Base-by-base conservation (phyloP, 345 rosid genomes). In the Hypericum androsaemum region DNA sequence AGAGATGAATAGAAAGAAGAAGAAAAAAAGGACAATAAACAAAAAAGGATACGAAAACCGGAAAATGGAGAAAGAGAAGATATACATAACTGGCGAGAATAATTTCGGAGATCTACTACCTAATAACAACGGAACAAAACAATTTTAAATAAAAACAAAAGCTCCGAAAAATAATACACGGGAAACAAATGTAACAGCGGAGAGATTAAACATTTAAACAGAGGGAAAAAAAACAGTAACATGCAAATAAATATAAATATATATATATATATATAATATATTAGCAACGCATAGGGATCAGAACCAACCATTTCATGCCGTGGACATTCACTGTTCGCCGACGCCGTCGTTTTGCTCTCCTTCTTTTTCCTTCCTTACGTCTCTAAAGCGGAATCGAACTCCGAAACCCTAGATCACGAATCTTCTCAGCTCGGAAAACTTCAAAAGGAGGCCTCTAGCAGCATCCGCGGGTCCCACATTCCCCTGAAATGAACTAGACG, bases 341-440 rank as follows among this genome's bases (percentile, higher is more conserved):
- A 45, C 15, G 69, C 64, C 96, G 76, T 86, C 95, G 98, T 80
- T 54, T 66, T 73, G 16, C 50, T 52, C 57, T 13, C 54, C 57
- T 54, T 57, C 57, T 44, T 46, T 12, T 44, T 55, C 64, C n/a
- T 61, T 59, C 61, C 56, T 61, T 55, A 53, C 39, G 41, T 58
- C 32, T 58, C 58, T 50, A 63, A 48, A 39, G 51, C 12, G 32
- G 32, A 65, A 68, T 57, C 60, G 54, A 48, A 48, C 68, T 45
- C 63, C 63, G 70, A 71, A 79, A 77, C 82, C 83, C 90, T 83
- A 88, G 82, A 80, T 81, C 86, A 79, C 78, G 81, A 4, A 75
- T 76, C 69, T 74, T 32, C 55, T 15, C 28, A 36, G 16, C 49
- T 74, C 17, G 60, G 15, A 2, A 40, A 50, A 65, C 59, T 17